These are phyloP conservation scores for Camellia sinensis DNA, from an alignment of 148 eudicot genomes.

Conservation along the genomic window DNA sequence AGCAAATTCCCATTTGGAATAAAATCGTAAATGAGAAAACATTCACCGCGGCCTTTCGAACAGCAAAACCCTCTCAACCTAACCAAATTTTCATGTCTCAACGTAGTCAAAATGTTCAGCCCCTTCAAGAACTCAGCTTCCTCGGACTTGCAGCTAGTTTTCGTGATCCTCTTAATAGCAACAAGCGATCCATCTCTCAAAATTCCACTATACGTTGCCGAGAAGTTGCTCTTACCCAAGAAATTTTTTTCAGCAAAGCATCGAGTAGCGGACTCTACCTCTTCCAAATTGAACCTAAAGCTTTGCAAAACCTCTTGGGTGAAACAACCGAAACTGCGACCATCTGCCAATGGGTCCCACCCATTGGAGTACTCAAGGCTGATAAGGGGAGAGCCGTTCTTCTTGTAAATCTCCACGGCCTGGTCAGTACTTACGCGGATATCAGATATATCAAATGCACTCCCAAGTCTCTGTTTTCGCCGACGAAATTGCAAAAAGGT, in stretches of 20 bases:
- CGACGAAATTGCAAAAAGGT: slow-evolving; percentile 49
- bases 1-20: slow-evolving; percentile 70
- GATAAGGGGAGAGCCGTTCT: slow-evolving; percentile 81
- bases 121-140: slow-evolving; percentile 88
- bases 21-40: slow-evolving; percentile 81
- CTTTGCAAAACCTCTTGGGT: slow-evolving; percentile 60
- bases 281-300: slow-evolving; percentile 81
- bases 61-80: slow-evolving; percentile 85
- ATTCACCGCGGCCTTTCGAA: slow-evolving; percentile 81
- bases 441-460: slow-evolving; percentile 41
- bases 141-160: slow-evolving; percentile 87
- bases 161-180: slow-evolving; percentile 69
- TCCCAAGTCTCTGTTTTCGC: slow-evolving; percentile 62
- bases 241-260: slow-evolving; percentile 67
- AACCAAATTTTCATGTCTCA: slow-evolving; percentile 83
- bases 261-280: slow-evolving; percentile 87
- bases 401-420: slow-evolving; percentile 51
- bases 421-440: slow-evolving; percentile 55
- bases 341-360: slow-evolving; percentile 95
- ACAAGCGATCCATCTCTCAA: slow-evolving; percentile 81
- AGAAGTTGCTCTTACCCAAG: slow-evolving; percentile 69
- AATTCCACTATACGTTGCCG: slow-evolving; percentile 69
- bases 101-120: slow-evolving; percentile 55
- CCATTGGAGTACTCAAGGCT: slow-evolving; percentile 92
- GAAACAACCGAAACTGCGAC: slow-evolving; percentile 43